Conservation (phyloP, 345 rosid species). For the Boechera stricta region DNA sequence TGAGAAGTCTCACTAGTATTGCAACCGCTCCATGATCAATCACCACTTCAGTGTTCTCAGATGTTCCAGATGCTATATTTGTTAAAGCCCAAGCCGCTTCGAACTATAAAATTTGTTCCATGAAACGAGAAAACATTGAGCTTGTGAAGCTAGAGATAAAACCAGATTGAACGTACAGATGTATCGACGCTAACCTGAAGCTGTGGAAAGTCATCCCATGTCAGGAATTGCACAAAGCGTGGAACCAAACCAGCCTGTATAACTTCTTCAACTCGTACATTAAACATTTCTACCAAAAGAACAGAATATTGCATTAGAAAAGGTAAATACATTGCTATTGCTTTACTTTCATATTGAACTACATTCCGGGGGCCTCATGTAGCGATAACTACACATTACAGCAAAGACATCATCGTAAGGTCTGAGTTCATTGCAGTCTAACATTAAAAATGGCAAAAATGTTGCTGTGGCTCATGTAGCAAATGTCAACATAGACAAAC, state of each 20-base stretch:
- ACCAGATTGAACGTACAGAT: constrained; percentile 23
- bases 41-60: constrained; percentile 87
- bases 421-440: background rate
- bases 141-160: constrained; percentile 18
- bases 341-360: constrained; percentile 2
- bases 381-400: background rate
- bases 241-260: constrained; percentile 50
- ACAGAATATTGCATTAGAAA: constrained; percentile 27
- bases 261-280: constrained; percentile 45
- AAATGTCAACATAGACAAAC: background rate
- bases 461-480: constrained; percentile 4
- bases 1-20: constrained; percentile 75
- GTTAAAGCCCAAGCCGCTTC: constrained; percentile 96
- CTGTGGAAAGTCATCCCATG: constrained; percentile 47
- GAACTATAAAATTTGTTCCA: constrained; percentile 51
- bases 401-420: background rate
- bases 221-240: constrained; percentile 48
- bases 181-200: constrained; percentile 41
- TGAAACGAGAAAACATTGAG: constrained; percentile 17
- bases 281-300: constrained; percentile 44
- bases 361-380: constrained; percentile 2
- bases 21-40: constrained; percentile 91
- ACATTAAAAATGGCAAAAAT: background rate
- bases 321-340: background rate
- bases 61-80: constrained; percentile 89